Evolutionary conservation across 441 rosid genomes (phyloP), one percentile per base, ranked within the genome.

Genomic region (Hypseocharis bilobata): DNA sequence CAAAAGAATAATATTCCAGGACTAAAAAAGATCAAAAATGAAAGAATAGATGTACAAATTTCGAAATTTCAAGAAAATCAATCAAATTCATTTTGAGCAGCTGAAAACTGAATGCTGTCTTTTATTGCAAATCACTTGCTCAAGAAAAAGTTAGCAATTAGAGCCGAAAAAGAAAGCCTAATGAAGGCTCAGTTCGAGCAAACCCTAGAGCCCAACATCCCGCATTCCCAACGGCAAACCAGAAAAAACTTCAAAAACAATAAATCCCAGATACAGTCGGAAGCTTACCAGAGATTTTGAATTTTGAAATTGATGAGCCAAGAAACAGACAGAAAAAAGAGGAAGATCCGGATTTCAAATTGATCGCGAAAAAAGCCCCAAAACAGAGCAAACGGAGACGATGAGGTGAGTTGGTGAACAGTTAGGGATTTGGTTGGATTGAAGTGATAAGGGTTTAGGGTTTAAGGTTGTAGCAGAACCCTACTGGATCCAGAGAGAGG

Each of bases 201-300:
- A 54, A 54, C 59, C 59, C 59, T 54, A 54, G 30, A 54, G 26
- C 13, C 16, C 59, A 29, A 26, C 32, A 54, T 54, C 59, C 30
- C 30, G 30, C n/a, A 25, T 54, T 54, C 25, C 16, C 26, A 54
- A 54, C 13, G 59, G 30, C 23, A 54, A 54, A 54, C 17, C 30
- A 54, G 17, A 54, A 54, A 54, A 5, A 22, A n/a, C 26, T 20
- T 19, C n/a, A 51, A 51, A 51, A 22, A 1, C 28, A 22, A 1
- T 7, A 51, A 10, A 0, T 38, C 44, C 44, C 52, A 45, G 20
- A 45, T 16, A 16, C 16, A 45, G 16, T n/a, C 28, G 4, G 22
- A 52, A 52, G 22, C n/a, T 10, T 54, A 54, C 59, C 59, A 14
- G 59, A 23, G 13, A 54, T 23, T 54, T 54, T 3, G 59, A 25